Percentiles rank a stretch among this genome's conserved stretches.
phyloP scores from a whole-genome alignment of 768 basidiomycete species.

The Kwoniella dendrophila region DNA sequence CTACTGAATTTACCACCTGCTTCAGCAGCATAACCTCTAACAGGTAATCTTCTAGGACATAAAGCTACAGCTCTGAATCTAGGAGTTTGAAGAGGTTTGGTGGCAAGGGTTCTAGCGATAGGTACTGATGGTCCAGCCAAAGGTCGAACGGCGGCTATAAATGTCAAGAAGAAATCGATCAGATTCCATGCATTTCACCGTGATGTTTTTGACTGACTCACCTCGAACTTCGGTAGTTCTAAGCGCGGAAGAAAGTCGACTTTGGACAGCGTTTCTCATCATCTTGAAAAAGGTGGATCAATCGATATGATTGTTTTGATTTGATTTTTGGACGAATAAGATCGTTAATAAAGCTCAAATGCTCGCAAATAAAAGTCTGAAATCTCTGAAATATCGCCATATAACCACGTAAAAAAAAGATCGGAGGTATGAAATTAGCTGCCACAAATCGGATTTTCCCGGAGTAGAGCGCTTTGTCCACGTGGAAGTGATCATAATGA shows the following conservation, averaged over 20 bases:
- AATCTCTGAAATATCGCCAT: too few relatives aligned
- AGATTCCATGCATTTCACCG: too few relatives aligned
- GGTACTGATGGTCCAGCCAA: conserved; percentile 37
- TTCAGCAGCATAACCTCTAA: conserved; percentile 50
- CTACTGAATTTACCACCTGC: conserved; percentile 55
- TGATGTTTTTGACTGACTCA: conserved; percentile 10
- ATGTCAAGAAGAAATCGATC: too few relatives aligned
- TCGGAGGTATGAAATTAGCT: background rate
- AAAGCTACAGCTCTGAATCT: conserved; percentile 19
- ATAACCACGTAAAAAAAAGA: too few relatives aligned
- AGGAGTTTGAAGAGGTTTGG: conserved; percentile 20
- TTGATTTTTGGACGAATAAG: background rate
- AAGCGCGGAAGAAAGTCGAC: conserved; percentile 22
- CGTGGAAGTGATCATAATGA: background rate
- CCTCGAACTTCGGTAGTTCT: conserved; percentile 26
- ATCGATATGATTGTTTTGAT: conserved; percentile 10
- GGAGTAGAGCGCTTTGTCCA: background rate
- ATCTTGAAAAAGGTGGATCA: conserved; percentile 13
- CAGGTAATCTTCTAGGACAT: conserved; percentile 15
- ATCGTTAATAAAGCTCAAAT: background rate
- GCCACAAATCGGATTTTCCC: conserved; percentile 2
- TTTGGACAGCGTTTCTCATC: conserved; percentile 25
- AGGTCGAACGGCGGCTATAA: conserved; percentile 22
- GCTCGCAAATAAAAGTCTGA: conserved; percentile 4
- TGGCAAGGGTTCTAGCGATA: conserved; percentile 16